Conservation (phyloP, 2,329 filamentous ascomycete species). For the Pseudogymnoascus sp. region DNA sequence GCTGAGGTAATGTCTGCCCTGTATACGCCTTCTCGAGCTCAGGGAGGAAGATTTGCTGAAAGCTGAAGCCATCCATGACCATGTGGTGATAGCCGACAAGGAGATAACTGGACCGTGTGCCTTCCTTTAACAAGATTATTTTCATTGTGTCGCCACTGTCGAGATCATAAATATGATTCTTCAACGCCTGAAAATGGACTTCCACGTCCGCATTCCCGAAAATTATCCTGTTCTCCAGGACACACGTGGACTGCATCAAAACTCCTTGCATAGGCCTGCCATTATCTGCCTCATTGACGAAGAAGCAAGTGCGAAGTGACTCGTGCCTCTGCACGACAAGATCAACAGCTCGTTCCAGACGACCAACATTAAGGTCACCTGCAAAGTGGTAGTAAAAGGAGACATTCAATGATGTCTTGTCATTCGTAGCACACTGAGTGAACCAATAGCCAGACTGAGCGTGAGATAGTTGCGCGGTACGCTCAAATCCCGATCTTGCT, state of each 20-base stretch:
- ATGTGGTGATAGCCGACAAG: constrained; percentile 23
- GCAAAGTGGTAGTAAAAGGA: constrained; percentile 28
- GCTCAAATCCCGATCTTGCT: too few species aligned
- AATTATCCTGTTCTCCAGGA: too few species aligned
- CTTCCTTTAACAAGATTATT: too few species aligned
- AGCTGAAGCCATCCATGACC: constrained; percentile 23
- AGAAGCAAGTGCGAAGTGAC: constrained; percentile 30
- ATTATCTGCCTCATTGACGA: constrained; percentile 12
- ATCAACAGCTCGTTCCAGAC: constrained; percentile 31
- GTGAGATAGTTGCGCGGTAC: constrained; percentile 28
- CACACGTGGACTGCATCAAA: too few species aligned
- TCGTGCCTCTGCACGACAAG: constrained; percentile 29
- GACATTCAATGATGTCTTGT: constrained; percentile 37
- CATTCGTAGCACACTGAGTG: constrained; percentile 27
- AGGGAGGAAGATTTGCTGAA: constrained; percentile 17
- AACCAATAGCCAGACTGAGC: constrained; percentile 40
- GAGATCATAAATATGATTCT: constrained; percentile 18
- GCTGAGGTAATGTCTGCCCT: too few species aligned
- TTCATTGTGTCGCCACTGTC: constrained; percentile 12
- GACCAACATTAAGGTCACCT: constrained; percentile 28
- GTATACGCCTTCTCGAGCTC: constrained; percentile 17
- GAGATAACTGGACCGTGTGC: too few species aligned
- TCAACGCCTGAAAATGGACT: constrained; percentile 15
- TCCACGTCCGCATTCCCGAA: not conserved
- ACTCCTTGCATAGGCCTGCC: too few species aligned